Conservation (phyloP, 768 basidiomycete genomes). For the Clavulina sp. region DNA sequence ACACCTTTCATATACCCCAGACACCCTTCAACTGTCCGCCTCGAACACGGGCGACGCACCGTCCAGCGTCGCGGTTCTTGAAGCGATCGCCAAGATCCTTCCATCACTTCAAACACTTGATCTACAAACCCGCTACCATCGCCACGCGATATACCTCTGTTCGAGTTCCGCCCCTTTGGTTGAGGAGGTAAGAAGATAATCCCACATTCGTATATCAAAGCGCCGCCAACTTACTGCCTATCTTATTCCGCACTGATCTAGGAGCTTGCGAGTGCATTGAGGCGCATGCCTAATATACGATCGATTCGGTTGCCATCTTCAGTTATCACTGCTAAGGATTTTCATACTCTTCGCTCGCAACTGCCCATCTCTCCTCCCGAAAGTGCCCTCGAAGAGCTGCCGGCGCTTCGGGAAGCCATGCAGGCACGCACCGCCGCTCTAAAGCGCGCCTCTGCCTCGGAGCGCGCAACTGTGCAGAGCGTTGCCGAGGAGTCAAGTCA, state of each 20-base stretch:
- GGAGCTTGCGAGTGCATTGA: too few relatives aligned
- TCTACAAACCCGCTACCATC: not conserved
- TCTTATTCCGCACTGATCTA: too few relatives aligned
- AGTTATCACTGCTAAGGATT: not conserved
- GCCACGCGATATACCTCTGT: not conserved
- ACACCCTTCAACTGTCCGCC: slow-evolving; percentile 3
- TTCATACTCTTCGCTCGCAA: not conserved
- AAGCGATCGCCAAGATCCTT: not conserved
- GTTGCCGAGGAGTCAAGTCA: not conserved
- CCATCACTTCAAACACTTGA: not conserved
- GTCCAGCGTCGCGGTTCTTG: not conserved
- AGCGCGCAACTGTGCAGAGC: not conserved
- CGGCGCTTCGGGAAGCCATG: not conserved
- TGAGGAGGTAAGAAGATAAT: not conserved
- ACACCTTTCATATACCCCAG: slow-evolving; percentile 1
- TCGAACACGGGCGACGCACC: not conserved
- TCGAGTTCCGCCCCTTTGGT: not conserved
- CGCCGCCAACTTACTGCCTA: not conserved
- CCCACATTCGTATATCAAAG: not conserved
- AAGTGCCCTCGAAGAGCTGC: not conserved
- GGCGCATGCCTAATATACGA: too few relatives aligned
- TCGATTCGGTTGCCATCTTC: not conserved
- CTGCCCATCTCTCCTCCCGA: not conserved
- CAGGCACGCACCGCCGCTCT: not conserved
- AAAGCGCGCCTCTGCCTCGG: not conserved